Base-by-base conservation (phyloP, 169 alveolate genomes). In the Plasmodium vinckei region DNA sequence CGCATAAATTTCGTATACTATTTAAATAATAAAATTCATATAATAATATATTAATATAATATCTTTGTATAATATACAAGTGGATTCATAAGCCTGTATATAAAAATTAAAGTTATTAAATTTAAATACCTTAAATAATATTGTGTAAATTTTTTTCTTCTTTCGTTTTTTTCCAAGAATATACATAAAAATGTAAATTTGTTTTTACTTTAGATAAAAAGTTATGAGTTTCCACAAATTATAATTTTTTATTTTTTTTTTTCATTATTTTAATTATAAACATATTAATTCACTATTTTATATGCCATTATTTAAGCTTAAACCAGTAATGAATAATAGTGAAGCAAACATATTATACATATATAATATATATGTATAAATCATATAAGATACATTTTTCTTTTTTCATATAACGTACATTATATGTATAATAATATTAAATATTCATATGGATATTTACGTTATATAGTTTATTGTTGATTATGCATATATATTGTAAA, bases 231-330 rank as follows among this genome's bases (percentile, higher is more conserved):
- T 59, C 57, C 61, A 17, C 47, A 72, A 72, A 59, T 51, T 42
- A 6, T 15, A 15, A 64, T 60, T 49, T 21, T 23, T 15, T 13
- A 27, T 63, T 61, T 21, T 61, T 65, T 65, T 65, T 65, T 42
- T 67, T 67, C 47, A 44, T 57, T 59, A 42, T 72, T 59, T 72
- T 72, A 15, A 21, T 27, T 17, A 47, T 65, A 39, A 27, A 65
- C 56, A 12, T 39, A 65, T 39, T 3, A 12, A 69, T 51, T n/a
- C n/a, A 57, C 46, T 57, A 9, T 23, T 13, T 60, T 59, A 44
- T 63, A 57, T 57, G 61, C 87, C 42, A 39, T 71, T 72, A 63
- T 59, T 72, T 72, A 71, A 49, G 46, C 33, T 49, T 27, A 39
- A 72, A 49, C 61, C 61, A 19, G 65, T 46, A 49, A 42, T 10